Percentiles rank a stretch among this genome's conserved stretches.
Evolutionary conservation across 495 filamentous ascomycete species (phyloP).

Genomic region (Aspergillus hancockii): DNA sequence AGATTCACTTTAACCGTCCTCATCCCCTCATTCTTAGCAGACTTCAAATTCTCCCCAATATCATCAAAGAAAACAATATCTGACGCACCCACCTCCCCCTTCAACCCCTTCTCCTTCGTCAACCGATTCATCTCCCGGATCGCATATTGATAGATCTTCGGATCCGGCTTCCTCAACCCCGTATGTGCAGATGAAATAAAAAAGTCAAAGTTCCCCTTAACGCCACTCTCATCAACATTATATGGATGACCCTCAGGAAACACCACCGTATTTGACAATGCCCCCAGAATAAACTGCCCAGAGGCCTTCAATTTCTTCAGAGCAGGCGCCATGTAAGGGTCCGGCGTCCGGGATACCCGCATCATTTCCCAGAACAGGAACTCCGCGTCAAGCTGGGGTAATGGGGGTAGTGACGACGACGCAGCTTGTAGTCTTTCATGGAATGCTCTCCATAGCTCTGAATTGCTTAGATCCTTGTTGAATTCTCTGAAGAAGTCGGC

Average conservation of each 20-base stretch:
- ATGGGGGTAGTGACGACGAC: constrained; percentile 50
- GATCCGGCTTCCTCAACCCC: constrained; percentile 85
- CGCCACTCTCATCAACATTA: constrained; percentile 43
- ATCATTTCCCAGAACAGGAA: constrained; percentile 94
- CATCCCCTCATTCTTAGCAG: constrained; percentile 73
- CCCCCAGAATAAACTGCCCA: constrained; percentile 71
- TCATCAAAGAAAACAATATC: constrained; percentile 93
- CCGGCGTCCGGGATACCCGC: constrained; percentile 64
- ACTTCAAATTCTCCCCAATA: constrained; percentile 91
- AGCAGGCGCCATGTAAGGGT: constrained; percentile 86
- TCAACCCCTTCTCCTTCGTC: constrained; percentile 54
- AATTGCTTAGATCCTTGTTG: constrained; percentile 67
- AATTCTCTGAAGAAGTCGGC: constrained; percentile 75
- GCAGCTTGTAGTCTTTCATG: constrained; percentile 39
- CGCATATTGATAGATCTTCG: constrained; percentile 75
- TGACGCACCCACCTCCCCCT: constrained; percentile 53
- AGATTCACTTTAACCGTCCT: constrained; percentile 80
- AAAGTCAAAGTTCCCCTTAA: constrained; percentile 70
- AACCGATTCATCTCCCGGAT: constrained; percentile 62
- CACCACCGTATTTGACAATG: constrained; percentile 84
- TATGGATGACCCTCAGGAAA: constrained; percentile 71
- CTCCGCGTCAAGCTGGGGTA: constrained; percentile 77
- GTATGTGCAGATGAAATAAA: constrained; percentile 84
- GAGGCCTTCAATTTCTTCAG: constrained; percentile 65
- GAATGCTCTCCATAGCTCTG: constrained; percentile 65